These are phyloP conservation scores for Fraxinus greggii DNA, from an alignment of 305 asterid genomes.

Conservation along the genomic window DNA sequence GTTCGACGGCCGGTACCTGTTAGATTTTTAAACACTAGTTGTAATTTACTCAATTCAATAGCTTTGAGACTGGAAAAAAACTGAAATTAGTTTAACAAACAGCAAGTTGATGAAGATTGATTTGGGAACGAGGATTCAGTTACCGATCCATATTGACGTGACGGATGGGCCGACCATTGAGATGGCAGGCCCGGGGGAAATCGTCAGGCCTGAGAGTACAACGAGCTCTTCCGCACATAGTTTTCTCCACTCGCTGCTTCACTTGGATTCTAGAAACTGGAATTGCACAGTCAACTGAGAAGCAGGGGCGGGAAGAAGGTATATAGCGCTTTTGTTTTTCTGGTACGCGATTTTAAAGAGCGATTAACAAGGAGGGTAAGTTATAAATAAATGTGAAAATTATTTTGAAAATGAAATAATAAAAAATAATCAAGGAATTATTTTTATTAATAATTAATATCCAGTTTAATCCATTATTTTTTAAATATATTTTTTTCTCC, in stretches of 20 bases:
- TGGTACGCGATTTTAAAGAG: neutral
- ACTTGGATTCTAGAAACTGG: neutral
- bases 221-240: constrained; percentile 84
- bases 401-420: too few relatives aligned
- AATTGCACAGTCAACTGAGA: neutral
- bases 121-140: neutral
- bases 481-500: too few relatives aligned
- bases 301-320: neutral
- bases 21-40: neutral
- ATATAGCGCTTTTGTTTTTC: neutral
- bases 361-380: neutral
- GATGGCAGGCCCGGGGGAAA: constrained; percentile 60
- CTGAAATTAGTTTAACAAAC: neutral
- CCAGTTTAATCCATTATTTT: neutral
- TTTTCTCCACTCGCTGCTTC: neutral
- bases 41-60: neutral
- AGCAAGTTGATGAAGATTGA: neutral
- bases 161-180: constrained; percentile 58
- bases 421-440: too few relatives aligned
- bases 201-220: constrained; percentile 75
- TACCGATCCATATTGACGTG: constrained; percentile 72
- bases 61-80: neutral
- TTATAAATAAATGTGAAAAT: too few relatives aligned
- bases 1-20: constrained; percentile 76
- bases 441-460: too few relatives aligned